These are phyloP conservation scores for Umbilicus rupestris DNA, from an alignment of 164 flowering plant genomes.

Conservation along the genomic window DNA sequence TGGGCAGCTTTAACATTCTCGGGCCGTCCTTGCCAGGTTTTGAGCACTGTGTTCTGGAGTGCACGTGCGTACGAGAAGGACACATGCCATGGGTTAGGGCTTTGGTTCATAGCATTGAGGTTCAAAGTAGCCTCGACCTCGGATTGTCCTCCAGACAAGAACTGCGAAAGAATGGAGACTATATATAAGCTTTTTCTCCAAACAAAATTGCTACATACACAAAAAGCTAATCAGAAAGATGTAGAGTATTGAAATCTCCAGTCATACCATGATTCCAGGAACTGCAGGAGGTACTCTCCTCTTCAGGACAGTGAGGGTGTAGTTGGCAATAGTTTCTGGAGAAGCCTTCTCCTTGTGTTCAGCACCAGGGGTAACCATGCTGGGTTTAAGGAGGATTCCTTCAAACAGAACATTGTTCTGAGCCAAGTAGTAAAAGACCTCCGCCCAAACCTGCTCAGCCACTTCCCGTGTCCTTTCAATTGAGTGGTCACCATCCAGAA, in stretches of 20 bases:
- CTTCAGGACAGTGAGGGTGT: slow-evolving; percentile 64
- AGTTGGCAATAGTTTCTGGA: slow-evolving; percentile 62
- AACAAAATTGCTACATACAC: too few relatives aligned
- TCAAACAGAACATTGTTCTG: slow-evolving; percentile 65
- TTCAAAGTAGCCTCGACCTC: slow-evolving; percentile 74
- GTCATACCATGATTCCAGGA: slow-evolving; percentile 64
- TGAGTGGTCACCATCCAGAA: slow-evolving; percentile 77
- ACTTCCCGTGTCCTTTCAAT: slow-evolving; percentile 77
- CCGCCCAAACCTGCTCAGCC: slow-evolving; percentile 74
- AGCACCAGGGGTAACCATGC: slow-evolving; percentile 93
- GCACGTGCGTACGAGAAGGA: slow-evolving; percentile 87
- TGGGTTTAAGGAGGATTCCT: slow-evolving; percentile 74
- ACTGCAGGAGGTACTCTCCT: too few relatives aligned
- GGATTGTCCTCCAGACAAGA: slow-evolving; percentile 81
- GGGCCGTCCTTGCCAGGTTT: slow-evolving; percentile 75
- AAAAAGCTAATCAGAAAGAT: too few relatives aligned
- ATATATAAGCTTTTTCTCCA: background rate
- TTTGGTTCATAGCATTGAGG: slow-evolving; percentile 79
- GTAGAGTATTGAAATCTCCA: too few relatives aligned
- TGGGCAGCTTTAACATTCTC: slow-evolving; percentile 68
- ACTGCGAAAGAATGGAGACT: slow-evolving; percentile 26
- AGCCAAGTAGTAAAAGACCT: slow-evolving; percentile 73
- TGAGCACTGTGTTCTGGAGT: slow-evolving; percentile 65
- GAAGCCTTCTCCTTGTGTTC: slow-evolving; percentile 76
- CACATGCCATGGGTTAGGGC: slow-evolving; percentile 84